phyloP scores from a whole-genome alignment of 2,329 filamentous ascomycete genomes.

The Verticillium zaregamsianum region DNA sequence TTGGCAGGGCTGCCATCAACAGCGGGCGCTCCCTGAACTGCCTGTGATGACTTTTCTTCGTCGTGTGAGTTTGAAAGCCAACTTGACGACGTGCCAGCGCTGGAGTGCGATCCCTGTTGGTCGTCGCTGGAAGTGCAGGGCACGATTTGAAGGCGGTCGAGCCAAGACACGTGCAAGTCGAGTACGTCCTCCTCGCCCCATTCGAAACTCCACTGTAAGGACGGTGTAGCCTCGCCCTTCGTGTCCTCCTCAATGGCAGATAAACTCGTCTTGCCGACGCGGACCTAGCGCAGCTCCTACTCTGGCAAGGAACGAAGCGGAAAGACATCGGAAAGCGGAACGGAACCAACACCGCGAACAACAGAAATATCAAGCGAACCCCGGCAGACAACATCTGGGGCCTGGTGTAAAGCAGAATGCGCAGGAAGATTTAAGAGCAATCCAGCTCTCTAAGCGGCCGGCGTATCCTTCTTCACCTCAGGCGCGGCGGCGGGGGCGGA shows the following conservation, averaged over 20 bases:
- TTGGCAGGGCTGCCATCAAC: background rate
- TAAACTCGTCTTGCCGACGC: background rate
- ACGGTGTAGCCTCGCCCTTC: background rate
- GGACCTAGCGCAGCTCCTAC: background rate
- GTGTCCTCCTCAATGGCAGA: background rate
- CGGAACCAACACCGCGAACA: background rate
- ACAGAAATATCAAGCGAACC: background rate
- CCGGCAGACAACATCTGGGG: background rate
- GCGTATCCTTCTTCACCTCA: constrained; percentile 18
- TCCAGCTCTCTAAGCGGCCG: constrained; percentile 9
- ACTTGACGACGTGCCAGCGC: background rate
- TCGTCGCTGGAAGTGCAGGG: background rate
- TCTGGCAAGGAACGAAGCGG: background rate
- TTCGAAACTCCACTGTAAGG: background rate
- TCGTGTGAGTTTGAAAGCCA: background rate
- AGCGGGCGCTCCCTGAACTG: background rate
- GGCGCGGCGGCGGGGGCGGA: constrained; percentile 19
- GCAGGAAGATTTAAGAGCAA: background rate
- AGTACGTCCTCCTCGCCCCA: background rate
- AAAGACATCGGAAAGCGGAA: background rate
- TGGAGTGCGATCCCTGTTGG: too few relatives aligned
- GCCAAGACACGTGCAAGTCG: background rate
- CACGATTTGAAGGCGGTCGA: background rate
- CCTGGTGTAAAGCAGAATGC: background rate
- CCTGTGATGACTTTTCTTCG: background rate